Evolutionary conservation across 371 early-diverging fungal species (phyloP).

Genomic region (Mortierella sp.): DNA sequence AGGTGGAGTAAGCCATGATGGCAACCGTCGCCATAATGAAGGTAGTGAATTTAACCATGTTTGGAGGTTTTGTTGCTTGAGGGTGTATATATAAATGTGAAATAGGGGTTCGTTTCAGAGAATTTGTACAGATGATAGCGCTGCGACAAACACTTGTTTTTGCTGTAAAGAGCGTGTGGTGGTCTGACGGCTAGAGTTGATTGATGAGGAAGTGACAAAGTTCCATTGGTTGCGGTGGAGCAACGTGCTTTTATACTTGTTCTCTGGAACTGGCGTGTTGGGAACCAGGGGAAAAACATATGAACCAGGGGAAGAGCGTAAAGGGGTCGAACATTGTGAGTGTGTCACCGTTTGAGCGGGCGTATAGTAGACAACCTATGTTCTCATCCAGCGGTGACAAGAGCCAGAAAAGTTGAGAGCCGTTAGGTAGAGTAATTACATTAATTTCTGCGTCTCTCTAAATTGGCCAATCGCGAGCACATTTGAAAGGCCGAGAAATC

Average conservation of each 20-base stretch:
- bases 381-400: too few species aligned
- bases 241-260: background rate
- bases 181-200: background rate
- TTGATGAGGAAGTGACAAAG: conserved; percentile 5
- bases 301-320: too few species aligned
- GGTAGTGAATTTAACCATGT: conserved; percentile 44
- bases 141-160: too few species aligned
- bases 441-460: too few species aligned
- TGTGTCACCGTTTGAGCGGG: too few species aligned
- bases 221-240: background rate
- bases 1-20: conserved; percentile 27
- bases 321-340: too few species aligned
- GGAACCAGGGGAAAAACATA: background rate
- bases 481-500: too few species aligned
- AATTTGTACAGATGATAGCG: background rate
- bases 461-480: too few species aligned
- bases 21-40: conserved; percentile 34
- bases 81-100: too few species aligned
- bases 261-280: background rate
- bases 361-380: too few species aligned
- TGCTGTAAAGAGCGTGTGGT: background rate
- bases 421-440: too few species aligned
- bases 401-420: too few species aligned
- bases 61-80: background rate
- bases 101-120: background rate